A percentile compares a stretch with the other conserved stretches of the same genome.
Evolutionary conservation across 2,329 filamentous ascomycete genomes (phyloP).

Genomic region (Lecanosticta acicola): DNA sequence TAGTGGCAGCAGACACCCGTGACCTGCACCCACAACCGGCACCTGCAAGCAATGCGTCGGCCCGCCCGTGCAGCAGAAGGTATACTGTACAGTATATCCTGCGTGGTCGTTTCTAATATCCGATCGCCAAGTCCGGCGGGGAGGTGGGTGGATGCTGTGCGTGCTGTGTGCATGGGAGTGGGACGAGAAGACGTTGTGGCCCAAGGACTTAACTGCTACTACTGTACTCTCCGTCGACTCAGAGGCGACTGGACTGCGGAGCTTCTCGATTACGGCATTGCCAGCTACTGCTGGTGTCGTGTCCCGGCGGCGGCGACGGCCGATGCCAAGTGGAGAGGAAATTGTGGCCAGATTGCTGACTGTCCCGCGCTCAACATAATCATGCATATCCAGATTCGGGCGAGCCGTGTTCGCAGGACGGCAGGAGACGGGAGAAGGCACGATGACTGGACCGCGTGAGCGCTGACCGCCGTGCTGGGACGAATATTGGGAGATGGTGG

Average conservation of each 20-base stretch:
- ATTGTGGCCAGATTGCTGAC: not conserved
- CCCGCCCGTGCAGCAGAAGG: slow-evolving; percentile 10
- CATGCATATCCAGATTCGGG: too few relatives aligned
- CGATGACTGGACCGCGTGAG: too few relatives aligned
- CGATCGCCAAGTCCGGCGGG: not conserved
- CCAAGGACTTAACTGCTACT: too few relatives aligned
- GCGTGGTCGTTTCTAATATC: not conserved
- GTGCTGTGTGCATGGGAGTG: too few relatives aligned
- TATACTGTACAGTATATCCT: slow-evolving; percentile 4
- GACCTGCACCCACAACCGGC: too few relatives aligned
- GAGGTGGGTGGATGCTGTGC: too few relatives aligned
- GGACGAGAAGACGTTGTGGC: too few relatives aligned
- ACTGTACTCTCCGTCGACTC: too few relatives aligned
- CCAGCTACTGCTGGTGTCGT: not conserved
- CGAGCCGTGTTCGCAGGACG: not conserved
- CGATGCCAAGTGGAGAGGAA: not conserved
- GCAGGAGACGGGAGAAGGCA: not conserved
- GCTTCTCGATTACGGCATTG: not conserved
- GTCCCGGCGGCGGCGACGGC: not conserved
- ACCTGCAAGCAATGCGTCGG: slow-evolving; percentile 6
- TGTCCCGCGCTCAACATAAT: too few relatives aligned
- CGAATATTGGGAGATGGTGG: too few relatives aligned
- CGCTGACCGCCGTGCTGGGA: too few relatives aligned
- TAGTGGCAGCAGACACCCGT: too few relatives aligned
- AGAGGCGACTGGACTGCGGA: not conserved